Evolutionary conservation across 2,329 filamentous ascomycete genomes (phyloP).

Genomic region (Venturiaceae sp.): DNA sequence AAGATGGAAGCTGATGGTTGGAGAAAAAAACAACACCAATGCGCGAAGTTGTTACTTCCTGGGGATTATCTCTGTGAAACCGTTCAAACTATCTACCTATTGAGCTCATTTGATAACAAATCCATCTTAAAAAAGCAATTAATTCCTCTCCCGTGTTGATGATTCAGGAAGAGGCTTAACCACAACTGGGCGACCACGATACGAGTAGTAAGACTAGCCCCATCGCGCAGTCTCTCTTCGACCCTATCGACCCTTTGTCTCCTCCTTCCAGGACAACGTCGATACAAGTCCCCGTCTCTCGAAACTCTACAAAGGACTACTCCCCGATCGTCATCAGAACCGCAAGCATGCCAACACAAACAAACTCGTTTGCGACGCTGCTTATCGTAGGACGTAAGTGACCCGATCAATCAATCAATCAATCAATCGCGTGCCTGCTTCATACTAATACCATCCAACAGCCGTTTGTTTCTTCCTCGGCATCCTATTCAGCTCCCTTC

Average conservation of each 20-base stretch:
- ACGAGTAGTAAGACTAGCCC: not conserved
- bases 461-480: conserved; percentile 93
- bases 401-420: conserved; percentile 10
- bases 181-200: not conserved
- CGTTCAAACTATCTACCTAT: too few relatives aligned
- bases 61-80: too few relatives aligned
- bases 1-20: too few relatives aligned
- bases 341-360: conserved; percentile 4
- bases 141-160: too few relatives aligned
- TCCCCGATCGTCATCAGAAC: not conserved
- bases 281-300: not conserved
- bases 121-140: too few relatives aligned
- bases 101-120: too few relatives aligned
- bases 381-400: conserved; percentile 89
- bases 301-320: not conserved
- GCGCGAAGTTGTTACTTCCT: too few relatives aligned
- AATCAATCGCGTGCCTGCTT: not conserved
- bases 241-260: not conserved
- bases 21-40: too few relatives aligned
- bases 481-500: conserved; percentile 91
- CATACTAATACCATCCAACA: conserved; percentile 16
- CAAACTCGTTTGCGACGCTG: conserved; percentile 78
- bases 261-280: not conserved
- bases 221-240: not conserved
- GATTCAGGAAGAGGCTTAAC: too few relatives aligned